phyloP scores from a whole-genome alignment of 2,329 filamentous ascomycete genomes.

The Colletotrichum sp. region DNA sequence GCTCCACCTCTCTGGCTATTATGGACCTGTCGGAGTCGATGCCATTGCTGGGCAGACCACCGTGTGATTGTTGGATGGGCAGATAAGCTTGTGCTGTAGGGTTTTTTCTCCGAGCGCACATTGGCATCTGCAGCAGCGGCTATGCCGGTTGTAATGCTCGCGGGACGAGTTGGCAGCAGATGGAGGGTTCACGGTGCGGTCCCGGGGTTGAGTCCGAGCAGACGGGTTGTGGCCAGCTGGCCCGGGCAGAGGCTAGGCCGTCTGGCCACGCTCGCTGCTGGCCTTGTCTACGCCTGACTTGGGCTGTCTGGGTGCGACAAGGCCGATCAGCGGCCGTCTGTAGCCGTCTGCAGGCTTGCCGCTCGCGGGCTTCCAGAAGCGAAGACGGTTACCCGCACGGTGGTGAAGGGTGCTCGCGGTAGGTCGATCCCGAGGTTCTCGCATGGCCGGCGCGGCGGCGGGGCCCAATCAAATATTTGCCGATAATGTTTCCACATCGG shows the following conservation, averaged over 20 bases:
- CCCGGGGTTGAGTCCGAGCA: background rate
- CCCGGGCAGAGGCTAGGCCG: background rate
- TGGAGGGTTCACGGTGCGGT: background rate
- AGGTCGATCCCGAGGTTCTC: slow-evolving; percentile 2
- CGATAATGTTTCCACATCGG: slow-evolving; percentile 1
- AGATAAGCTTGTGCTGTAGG: background rate
- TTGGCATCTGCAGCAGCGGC: slow-evolving; percentile 11
- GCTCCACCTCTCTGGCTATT: background rate
- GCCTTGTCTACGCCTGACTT: background rate
- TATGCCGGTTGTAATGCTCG: slow-evolving; percentile 2
- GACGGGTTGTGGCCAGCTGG: background rate
- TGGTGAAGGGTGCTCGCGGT: background rate
- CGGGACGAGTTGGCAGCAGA: background rate
- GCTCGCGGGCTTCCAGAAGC: slow-evolving; percentile 2
- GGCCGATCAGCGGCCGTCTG: background rate
- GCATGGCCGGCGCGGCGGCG: background rate
- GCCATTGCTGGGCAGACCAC: background rate
- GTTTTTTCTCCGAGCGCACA: slow-evolving; percentile 11
- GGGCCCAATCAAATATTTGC: slow-evolving; percentile 15
- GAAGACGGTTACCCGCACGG: background rate
- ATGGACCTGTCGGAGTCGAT: slow-evolving; percentile 16
- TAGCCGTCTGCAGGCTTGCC: background rate
- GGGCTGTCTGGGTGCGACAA: background rate
- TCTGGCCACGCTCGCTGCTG: background rate
- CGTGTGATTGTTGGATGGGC: slow-evolving; percentile 13